Conservation (phyloP, 352 stramenopile species). For the Phytophthora pisi region DNA sequence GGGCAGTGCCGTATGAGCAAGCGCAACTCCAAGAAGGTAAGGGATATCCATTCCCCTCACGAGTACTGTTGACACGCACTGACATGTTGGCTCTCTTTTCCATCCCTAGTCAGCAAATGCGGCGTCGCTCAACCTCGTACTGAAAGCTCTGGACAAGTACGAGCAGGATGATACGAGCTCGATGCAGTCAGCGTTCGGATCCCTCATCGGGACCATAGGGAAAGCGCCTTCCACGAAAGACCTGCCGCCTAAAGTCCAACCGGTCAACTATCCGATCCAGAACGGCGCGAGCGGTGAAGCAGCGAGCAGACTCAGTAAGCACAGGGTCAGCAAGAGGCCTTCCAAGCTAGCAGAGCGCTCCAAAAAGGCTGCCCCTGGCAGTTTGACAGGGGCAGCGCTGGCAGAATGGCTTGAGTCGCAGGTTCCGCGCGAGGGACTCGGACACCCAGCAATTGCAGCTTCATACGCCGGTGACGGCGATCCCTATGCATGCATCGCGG, state of each 20-base stretch:
- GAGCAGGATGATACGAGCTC: constrained; percentile 40
- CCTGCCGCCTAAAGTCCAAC: constrained; percentile 16
- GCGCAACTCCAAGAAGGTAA: constrained; percentile 52
- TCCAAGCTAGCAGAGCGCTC: constrained; percentile 5
- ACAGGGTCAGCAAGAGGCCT: constrained; percentile 14
- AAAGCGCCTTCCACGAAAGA: constrained; percentile 23
- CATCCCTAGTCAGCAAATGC: constrained; percentile 24
- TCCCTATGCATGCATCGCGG: constrained; percentile 35
- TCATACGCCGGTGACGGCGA: constrained; percentile 18
- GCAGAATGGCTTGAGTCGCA: constrained; percentile 56
- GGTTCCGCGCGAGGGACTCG: constrained; percentile 49
- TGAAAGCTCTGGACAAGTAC: constrained; percentile 69
- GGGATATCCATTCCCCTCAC: neutral
- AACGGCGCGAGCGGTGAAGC: constrained; percentile 6
- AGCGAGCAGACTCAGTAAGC: constrained; percentile 12
- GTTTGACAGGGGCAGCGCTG: constrained; percentile 32
- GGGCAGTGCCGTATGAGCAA: constrained; percentile 49
- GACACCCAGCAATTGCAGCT: constrained; percentile 45
- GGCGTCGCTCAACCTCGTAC: constrained; percentile 63
- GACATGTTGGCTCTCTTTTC: constrained; percentile 12
- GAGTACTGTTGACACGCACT: neutral
- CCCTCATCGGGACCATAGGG: constrained; percentile 25
- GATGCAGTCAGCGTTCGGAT: constrained; percentile 35
- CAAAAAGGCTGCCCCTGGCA: constrained; percentile 24
- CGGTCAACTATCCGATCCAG: constrained; percentile 22